Base-by-base conservation (phyloP, 2,329 filamentous ascomycete species). In the Alternaria arbusti region DNA sequence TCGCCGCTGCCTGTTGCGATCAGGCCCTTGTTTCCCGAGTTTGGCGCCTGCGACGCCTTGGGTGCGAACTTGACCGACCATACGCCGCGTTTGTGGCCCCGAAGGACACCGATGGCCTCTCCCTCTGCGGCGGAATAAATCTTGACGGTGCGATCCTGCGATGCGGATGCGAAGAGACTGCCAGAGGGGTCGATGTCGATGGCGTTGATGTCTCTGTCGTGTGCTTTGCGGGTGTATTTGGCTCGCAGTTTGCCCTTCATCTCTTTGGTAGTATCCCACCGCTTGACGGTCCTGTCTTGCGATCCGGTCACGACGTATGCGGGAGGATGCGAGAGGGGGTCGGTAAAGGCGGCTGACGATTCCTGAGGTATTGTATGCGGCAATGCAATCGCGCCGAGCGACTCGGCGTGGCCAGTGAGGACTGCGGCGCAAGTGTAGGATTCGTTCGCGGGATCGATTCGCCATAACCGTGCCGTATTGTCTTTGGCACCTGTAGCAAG, bases 161-260 rank as follows among this genome's bases (percentile, higher is more conserved):
- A 98, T 28, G 96, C 95, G 1, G 96, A 97, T 4, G 95, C 96
- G 75, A 99, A 98, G 1, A 97, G 82, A n/a, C 89, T 88, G 5
- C 88, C 88, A 2, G 87, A 85, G 22, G 89, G 86, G 67, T 94
- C 92, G 11, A 96, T 86, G 68, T 96, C 93, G 54, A 99, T 87
- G 3, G 96, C 94, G 73, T 99, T 99, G 81, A 99, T 99, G 70
- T 99, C 96, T 78, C 99, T 99, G 76, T 99, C 96, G 80, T 99
- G 96, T 1, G 96, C 96, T 80, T 97, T 97, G 60, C 96, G 88
- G 1, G 96, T 98, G 79, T 92, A 99, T 5, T 90, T 82, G 44
- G 93, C 93, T 70, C 89, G 84, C 10, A 89, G 82, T 10, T 86
- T 85, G 61, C 86, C 86, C 64, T 86, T 87, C 50, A 82, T 79